Evolutionary conservation across 805 yeast species (phyloP).

Genomic region (Ogataea minuta): DNA sequence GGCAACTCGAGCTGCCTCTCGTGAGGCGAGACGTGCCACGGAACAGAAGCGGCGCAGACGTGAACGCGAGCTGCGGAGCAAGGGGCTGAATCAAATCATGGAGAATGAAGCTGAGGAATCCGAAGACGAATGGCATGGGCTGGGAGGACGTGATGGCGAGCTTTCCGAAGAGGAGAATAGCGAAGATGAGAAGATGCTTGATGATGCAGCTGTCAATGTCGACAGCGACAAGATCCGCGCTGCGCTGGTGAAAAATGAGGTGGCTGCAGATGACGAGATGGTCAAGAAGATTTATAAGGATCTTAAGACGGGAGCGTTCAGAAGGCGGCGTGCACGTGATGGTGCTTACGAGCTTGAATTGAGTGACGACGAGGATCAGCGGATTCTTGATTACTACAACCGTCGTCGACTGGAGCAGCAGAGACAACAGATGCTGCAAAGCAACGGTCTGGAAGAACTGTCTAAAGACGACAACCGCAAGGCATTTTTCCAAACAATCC

Average conservation of each 20-base stretch:
- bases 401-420: constrained; percentile 42
- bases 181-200: constrained; percentile 77
- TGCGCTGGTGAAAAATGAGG: constrained; percentile 57
- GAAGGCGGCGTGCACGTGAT: constrained; percentile 52
- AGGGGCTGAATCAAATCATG: constrained; percentile 57
- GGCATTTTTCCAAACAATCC: constrained; percentile 66
- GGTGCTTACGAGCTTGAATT: constrained; percentile 59
- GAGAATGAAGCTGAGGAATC: constrained; percentile 88
- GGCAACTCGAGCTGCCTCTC: constrained; percentile 13
- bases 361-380: constrained; percentile 74
- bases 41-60: constrained; percentile 30
- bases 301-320: constrained; percentile 67
- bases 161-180: constrained; percentile 58
- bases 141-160: constrained; percentile 73
- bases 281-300: constrained; percentile 69
- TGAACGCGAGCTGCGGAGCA: constrained; percentile 52
- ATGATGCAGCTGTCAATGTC: constrained; percentile 59
- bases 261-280: constrained; percentile 58
- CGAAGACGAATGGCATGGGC: constrained; percentile 83
- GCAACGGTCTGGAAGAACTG: constrained; percentile 41
- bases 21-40: constrained; percentile 25
- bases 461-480: constrained; percentile 54
- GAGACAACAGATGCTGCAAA: constrained; percentile 43
- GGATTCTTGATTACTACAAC: constrained; percentile 38
- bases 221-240: constrained; percentile 58